Percentiles rank a stretch among this genome's conserved stretches.
phyloP scores from a whole-genome alignment of 2,329 filamentous ascomycete species.

The Exophiala bonariae region DNA sequence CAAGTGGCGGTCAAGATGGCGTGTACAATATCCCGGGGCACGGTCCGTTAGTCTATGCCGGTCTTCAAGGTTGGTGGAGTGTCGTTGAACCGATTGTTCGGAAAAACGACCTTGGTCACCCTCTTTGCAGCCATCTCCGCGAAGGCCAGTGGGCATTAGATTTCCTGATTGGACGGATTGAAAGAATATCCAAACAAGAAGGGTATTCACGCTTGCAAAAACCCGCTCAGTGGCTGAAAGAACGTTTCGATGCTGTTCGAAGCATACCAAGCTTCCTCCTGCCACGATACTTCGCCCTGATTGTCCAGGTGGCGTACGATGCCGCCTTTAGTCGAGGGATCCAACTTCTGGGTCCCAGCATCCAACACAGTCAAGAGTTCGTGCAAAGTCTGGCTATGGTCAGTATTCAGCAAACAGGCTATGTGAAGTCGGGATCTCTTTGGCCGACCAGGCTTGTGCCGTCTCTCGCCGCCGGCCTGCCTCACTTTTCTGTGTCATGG shows the following conservation, averaged over 20 bases:
- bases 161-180: slow-evolving; percentile 76
- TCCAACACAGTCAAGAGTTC: slow-evolving; percentile 83
- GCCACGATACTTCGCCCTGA: slow-evolving; percentile 88
- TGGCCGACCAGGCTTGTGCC: slow-evolving; percentile 84
- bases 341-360: slow-evolving; percentile 73
- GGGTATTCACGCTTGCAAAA: slow-evolving; percentile 63
- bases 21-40: slow-evolving; percentile 82
- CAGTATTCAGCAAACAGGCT: slow-evolving; percentile 85
- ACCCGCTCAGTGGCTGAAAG: slow-evolving; percentile 75
- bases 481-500: slow-evolving; percentile 93
- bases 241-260: slow-evolving; percentile 83
- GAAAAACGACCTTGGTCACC: slow-evolving; percentile 89
- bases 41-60: slow-evolving; percentile 87
- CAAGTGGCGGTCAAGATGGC: slow-evolving; percentile 78
- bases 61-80: slow-evolving; percentile 99
- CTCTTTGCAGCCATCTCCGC: slow-evolving; percentile 87
- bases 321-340: slow-evolving; percentile 78
- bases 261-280: slow-evolving; percentile 84
- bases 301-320: slow-evolving; percentile 82
- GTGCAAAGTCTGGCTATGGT: slow-evolving; percentile 86
- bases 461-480: slow-evolving; percentile 85
- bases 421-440: slow-evolving; percentile 84
- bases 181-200: slow-evolving; percentile 66
- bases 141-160: slow-evolving; percentile 91
- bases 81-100: slow-evolving; percentile 79